Conservation (phyloP, 331 rosid species). For the Malus hybrid region DNA sequence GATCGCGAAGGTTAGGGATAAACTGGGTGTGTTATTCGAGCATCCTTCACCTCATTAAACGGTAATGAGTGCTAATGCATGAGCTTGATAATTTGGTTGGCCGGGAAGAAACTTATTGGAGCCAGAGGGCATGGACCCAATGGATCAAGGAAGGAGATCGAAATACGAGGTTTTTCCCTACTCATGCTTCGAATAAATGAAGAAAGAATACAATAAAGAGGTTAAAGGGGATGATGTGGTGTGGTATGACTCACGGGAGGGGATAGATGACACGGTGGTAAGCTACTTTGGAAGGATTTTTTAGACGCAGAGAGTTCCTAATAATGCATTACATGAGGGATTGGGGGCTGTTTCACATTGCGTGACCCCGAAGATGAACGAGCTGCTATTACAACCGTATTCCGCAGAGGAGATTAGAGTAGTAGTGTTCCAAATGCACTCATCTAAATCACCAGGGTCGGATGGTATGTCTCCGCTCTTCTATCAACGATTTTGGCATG, state of each 20-base stretch:
- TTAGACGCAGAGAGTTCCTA: background rate
- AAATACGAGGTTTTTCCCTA: no score
- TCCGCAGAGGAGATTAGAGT: background rate
- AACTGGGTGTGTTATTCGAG: background rate
- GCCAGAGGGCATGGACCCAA: background rate
- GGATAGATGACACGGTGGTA: no score
- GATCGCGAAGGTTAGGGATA: background rate
- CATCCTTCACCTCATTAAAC: background rate
- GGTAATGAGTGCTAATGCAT: rapidly evolving
- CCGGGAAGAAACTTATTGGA: background rate
- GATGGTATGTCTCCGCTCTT: background rate
- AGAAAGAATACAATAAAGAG: no score
- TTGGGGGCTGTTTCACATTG: rapidly evolving
- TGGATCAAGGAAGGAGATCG: background rate
- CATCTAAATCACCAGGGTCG: background rate
- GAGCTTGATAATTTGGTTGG: background rate
- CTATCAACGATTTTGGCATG: background rate
- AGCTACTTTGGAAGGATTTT: background rate
- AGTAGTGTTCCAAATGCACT: background rate
- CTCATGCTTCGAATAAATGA: no score
- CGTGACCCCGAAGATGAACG: background rate
- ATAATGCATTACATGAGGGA: background rate
- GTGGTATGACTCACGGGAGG: no score
- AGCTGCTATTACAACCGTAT: background rate
- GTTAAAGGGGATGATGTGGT: no score